Percentiles rank a stretch among this genome's conserved stretches.
These are phyloP conservation scores for Monosporascus sp. DNA, from an alignment of 2,329 filamentous ascomycete species.

Conservation along the genomic window DNA sequence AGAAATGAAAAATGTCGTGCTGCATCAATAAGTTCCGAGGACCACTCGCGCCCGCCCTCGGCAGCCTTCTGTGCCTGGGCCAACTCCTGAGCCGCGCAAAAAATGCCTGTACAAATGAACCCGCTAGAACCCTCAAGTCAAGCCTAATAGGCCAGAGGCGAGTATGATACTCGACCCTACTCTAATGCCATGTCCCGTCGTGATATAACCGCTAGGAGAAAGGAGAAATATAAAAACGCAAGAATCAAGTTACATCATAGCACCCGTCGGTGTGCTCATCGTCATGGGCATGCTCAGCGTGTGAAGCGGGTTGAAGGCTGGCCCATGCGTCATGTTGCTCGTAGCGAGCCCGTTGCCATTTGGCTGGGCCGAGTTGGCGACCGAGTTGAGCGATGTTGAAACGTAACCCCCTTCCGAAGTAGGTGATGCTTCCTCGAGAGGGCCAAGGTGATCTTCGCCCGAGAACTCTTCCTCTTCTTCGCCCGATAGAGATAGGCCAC, in stretches of 20 bases:
- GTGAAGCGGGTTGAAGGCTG: conserved; percentile 53
- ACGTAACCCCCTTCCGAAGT: conserved; percentile 64
- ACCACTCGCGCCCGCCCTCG: not conserved
- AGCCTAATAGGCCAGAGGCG: not conserved
- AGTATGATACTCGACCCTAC: not conserved
- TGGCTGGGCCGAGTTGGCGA: conserved; percentile 30
- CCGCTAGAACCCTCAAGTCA: not conserved
- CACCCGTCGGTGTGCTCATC: conserved; percentile 49
- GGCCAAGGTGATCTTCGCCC: conserved; percentile 78
- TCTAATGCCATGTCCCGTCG: conserved; percentile 14
- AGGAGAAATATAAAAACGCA: conserved; percentile 6
- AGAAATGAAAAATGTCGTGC: not conserved
- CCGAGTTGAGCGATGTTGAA: conserved; percentile 45
- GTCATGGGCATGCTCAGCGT: conserved; percentile 62
- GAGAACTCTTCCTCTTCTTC: conserved; percentile 81
- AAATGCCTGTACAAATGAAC: not conserved
- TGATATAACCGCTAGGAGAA: conserved; percentile 16
- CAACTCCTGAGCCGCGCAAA: not conserved
- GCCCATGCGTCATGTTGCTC: conserved; percentile 28
- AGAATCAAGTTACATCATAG: conserved; percentile 26
- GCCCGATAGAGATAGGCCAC: conserved; percentile 61
- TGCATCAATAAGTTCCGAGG: not conserved
- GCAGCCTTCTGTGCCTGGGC: not conserved
- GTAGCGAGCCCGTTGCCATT: conserved; percentile 21
- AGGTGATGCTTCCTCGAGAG: conserved; percentile 74